Evolutionary conservation across 202 grass and related monocot genomes (phyloP), one percentile per base, ranked within the genome.

Genomic region (Brachypodium distachyon): DNA sequence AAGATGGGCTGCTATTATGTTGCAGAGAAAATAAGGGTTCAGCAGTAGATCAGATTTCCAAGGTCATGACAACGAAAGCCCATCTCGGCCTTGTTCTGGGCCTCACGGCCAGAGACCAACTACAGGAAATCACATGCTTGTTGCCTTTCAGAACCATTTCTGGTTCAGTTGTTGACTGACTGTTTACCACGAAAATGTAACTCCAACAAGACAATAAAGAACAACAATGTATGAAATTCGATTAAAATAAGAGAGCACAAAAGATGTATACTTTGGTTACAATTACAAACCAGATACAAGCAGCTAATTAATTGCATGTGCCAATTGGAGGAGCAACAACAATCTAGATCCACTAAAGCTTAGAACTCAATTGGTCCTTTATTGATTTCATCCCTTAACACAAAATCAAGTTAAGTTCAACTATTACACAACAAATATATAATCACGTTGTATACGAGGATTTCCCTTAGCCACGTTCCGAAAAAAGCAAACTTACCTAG

Each of bases 401-500:
- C 26, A 83, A 79, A 74, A 40, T 19, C 53, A 63, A 48, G 71
- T 75, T 39, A 55, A 56, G 10, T 75, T 79, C 68, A 74, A 53
- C 68, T 83, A 68, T 53, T 79, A 79, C 80, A 83, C 74, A 79
- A 74, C 61, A 79, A 18, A 87, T 79, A 83, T 60, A 70, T 38
- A 31, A 27, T 31, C 58, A 61, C 53, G 69, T n/a, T n/a, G n/a
- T n/a, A n/a, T 12, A 52, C 18, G 26, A 62, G 61, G 43, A n/a
- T 54, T 53, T 39, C 5, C 54, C 22, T 56, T 34, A 17, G 62
- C 12, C 57, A 64, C 42, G 10, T 68, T 63, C 6, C 34, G 55
- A 67, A 87, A 83, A 67, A 81, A 81, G 27, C 68, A 83, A 83
- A 83, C 42, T 67, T 79, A 79, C 53, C 75, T 83, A 83, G 6